These are phyloP conservation scores for Colletotrichum siamense DNA, from an alignment of 2,329 filamentous ascomycete genomes.

Conservation along the genomic window DNA sequence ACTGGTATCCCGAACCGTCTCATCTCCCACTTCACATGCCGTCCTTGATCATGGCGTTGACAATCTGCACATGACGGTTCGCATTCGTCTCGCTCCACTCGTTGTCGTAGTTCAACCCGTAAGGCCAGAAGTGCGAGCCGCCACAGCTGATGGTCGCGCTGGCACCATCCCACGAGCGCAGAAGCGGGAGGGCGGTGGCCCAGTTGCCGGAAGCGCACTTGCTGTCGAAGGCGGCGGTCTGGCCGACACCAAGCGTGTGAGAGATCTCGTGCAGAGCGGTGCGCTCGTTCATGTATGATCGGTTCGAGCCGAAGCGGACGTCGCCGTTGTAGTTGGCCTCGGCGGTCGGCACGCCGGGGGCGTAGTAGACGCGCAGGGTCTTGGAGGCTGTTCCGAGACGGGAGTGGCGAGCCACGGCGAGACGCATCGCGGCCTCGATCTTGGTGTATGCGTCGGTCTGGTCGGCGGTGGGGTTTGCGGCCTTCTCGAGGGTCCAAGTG, in stretches of 20 bases:
- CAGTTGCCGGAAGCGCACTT: constrained; percentile 45
- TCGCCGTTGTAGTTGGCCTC: constrained; percentile 54
- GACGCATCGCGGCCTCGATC: constrained; percentile 46
- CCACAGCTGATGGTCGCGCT: constrained; percentile 42
- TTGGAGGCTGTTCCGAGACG: constrained; percentile 40
- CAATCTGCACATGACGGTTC: constrained; percentile 45
- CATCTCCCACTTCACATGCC: constrained; percentile 31
- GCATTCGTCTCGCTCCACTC: constrained; percentile 52
- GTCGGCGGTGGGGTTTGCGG: constrained; percentile 44
- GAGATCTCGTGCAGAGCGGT: constrained; percentile 54
- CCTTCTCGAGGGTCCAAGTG: constrained; percentile 41
- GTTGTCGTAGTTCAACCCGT: constrained; percentile 47
- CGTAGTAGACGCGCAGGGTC: constrained; percentile 45
- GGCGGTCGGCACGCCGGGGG: constrained; percentile 48
- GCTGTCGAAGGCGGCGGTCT: constrained; percentile 44
- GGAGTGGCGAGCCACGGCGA: constrained; percentile 45
- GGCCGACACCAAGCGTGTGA: constrained; percentile 53
- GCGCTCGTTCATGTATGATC: constrained; percentile 53
- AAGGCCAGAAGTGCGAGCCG: constrained; percentile 46
- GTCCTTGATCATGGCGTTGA: constrained; percentile 51
- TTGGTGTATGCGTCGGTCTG: constrained; percentile 46
- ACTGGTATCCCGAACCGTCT: not conserved
- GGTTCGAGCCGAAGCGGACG: constrained; percentile 49
- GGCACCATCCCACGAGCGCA: constrained; percentile 45
- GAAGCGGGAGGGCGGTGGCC: constrained; percentile 42